A percentile compares a stretch with the other conserved stretches of the same genome.
These are phyloP conservation scores for Daucus carota DNA, from an alignment of 129 eudicot genomes.

Conservation along the genomic window DNA sequence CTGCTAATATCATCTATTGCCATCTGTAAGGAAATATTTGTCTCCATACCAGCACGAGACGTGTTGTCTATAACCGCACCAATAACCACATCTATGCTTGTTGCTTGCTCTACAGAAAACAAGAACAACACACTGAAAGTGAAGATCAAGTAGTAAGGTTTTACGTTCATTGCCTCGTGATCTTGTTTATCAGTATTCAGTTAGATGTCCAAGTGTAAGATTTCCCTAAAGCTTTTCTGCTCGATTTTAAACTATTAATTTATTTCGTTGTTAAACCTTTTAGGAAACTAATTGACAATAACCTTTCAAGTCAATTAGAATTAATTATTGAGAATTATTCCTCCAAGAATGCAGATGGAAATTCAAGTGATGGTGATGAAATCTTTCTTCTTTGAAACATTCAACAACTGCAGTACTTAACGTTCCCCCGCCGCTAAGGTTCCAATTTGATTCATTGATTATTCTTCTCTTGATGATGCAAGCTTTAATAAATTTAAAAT, in stretches of 20 bases:
- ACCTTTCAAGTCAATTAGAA: not conserved
- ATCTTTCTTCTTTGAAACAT: not conserved
- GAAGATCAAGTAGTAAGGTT: not conserved
- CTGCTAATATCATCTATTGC: conserved; percentile 35
- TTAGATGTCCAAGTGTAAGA: not conserved
- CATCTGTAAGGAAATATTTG: conserved; percentile 44
- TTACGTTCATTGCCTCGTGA: not conserved
- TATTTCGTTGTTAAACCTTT: not conserved
- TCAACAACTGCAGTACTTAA: not conserved
- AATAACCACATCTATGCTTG: conserved; percentile 1
- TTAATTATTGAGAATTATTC: not conserved
- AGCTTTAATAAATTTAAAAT: not conserved
- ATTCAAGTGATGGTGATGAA: not conserved
- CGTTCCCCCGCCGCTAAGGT: not conserved
- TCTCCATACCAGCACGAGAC: conserved; percentile 42
- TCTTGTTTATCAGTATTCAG: not conserved
- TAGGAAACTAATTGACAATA: not conserved
- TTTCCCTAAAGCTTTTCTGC: not conserved
- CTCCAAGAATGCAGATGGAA: not conserved
- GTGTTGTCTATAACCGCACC: conserved; percentile 42
- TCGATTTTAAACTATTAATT: not conserved
- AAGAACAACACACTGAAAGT: conserved; percentile 11
- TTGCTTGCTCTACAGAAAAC: conserved; percentile 18
- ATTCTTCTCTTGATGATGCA: not conserved
- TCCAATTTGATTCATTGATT: not conserved